Evolutionary conservation across 1,284 basidiomycete species (phyloP), one percentile per base, ranked within the genome.

Genomic region (Moesziomyces antarcticus): DNA sequence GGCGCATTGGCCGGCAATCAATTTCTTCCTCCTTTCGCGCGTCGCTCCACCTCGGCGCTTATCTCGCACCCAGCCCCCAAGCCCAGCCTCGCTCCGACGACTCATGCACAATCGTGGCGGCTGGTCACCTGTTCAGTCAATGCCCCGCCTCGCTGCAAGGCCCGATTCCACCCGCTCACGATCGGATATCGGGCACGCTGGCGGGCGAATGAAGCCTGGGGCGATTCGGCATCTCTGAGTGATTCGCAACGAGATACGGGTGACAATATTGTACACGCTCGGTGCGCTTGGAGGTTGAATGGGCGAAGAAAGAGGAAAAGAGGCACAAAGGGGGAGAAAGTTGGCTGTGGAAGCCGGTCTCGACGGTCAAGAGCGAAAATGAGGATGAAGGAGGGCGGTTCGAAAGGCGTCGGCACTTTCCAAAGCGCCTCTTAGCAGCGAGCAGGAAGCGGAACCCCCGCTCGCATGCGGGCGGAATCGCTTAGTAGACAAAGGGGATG

Each of bases 401-500:
- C 5, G 18, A 2, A 18, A 40, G 16, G 37, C 37, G 37, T 40
- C 37, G 37, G 37, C 37, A 40, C 37, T 18, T 21, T 21, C 9
- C n/a, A 21, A 2, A 44, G 9, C 13, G 8, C 1, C 11, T 22
- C 1, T 21, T 6, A 6, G 25, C 13, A 18, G 5, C 22, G 13
- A n/a, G 30, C 20, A 20, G 46, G 24, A 4, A 33, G 2, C 30
- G 13, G 11, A 4, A 3, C 30, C 30, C 1, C 30, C 4, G 30
- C 30, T 33, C 37, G 30, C 27, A 21, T 35, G 16, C 18, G 5
- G 2, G 37, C 37, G 6, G 16, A 40, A 18, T n/a, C 46, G 56
- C 57, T 73, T 85, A 88, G 79, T 87, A 87, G 57, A 88, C 81
- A 50, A 85, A 85, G 16, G 93, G 93, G 66, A 97, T 93, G 83